Evolutionary conservation across 768 basidiomycete genomes (phyloP), one percentile per base, ranked within the genome.

Genomic region (Pisolithus sp.): DNA sequence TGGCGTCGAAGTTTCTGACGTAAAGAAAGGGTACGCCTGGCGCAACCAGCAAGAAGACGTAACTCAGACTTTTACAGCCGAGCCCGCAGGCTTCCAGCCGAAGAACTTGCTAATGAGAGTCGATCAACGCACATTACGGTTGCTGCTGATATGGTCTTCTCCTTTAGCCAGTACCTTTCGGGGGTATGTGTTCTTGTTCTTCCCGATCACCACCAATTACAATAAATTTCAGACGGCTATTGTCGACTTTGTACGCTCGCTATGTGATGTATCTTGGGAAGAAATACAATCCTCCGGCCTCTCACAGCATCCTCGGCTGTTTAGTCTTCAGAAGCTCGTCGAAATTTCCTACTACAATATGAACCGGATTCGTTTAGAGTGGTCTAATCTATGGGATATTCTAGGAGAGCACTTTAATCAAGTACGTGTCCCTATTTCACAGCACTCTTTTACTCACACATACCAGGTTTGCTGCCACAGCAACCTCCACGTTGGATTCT

Each of bases 341-440:
- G 96, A 99, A 65, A 98, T 99, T 50, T 96, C 94, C 8, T 99
- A 99, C 68, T 99, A 99, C 72, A 99, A 99, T 70, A 99, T 99
- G 96, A 86, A 76, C 56, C 86, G 96, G 45, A 98, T 99, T 63
- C 90, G 96, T 68, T 72, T 99, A 45, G 96, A 99, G 67, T 99
- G 96, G 96, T 92, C 91, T 0, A 89, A 91, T 68, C 76, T 99
- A 54, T 99, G 96, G 96, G 87, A 90, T 60, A 98, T 98, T 47
- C 72, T 99, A 9, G 96, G 96, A 47, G 93, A 96, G 67, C 96
- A 99, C 69, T 98, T 99, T 71, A 98, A 99, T 65, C 88, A 97
- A 69, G 95, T 93, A 60, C 55, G 49, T 38, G 21, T 36, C 18
- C 17, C 24, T 41, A 7, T 7, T 8, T 40, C 24, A 2, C 24